Conservation (phyloP, 768 basidiomycete species). For the Panellus pusillus region DNA sequence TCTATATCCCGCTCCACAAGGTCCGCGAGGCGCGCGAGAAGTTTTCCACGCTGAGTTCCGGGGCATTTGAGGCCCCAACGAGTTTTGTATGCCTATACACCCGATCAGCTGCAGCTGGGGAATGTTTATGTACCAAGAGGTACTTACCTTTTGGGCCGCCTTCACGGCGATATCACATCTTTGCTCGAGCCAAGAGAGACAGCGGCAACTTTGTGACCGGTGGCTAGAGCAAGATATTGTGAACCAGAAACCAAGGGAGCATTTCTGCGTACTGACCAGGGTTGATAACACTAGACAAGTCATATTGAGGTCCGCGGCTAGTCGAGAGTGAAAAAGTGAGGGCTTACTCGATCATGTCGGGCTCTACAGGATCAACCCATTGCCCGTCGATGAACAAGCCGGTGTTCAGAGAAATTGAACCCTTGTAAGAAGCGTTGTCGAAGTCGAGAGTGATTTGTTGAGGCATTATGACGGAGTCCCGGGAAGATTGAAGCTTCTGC, state of each 20-base stretch:
- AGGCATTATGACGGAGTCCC: too few relatives aligned
- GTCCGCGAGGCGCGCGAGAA: constrained; percentile 50
- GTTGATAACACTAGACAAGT: constrained; percentile 19
- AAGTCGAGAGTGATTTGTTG: constrained; percentile 34
- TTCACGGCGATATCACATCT: constrained; percentile 68
- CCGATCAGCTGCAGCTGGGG: too few relatives aligned
- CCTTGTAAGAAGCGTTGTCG: constrained; percentile 41
- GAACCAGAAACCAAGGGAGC: neutral
- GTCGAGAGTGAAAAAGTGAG: neutral
- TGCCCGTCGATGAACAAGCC: constrained; percentile 63
- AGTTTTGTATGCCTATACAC: constrained; percentile 30
- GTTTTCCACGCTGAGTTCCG: constrained; percentile 36
- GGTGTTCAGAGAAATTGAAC: constrained; percentile 42
- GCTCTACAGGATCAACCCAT: constrained; percentile 47
- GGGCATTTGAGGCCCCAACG: constrained; percentile 51
- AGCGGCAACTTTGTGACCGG: constrained; percentile 41
- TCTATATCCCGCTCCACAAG: constrained; percentile 50
- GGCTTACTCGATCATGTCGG: constrained; percentile 55
- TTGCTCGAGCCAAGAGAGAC: constrained; percentile 50
- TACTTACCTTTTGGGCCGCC: constrained; percentile 46
- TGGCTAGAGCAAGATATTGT: neutral
- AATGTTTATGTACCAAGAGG: too few relatives aligned
- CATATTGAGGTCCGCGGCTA: neutral
- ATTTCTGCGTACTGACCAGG: constrained; percentile 9
- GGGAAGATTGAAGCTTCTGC: neutral